Evolutionary conservation across 192 early-diverging fungal genomes (phyloP), one percentile per base, ranked within the genome.

Genomic region (Coemansia sp.): DNA sequence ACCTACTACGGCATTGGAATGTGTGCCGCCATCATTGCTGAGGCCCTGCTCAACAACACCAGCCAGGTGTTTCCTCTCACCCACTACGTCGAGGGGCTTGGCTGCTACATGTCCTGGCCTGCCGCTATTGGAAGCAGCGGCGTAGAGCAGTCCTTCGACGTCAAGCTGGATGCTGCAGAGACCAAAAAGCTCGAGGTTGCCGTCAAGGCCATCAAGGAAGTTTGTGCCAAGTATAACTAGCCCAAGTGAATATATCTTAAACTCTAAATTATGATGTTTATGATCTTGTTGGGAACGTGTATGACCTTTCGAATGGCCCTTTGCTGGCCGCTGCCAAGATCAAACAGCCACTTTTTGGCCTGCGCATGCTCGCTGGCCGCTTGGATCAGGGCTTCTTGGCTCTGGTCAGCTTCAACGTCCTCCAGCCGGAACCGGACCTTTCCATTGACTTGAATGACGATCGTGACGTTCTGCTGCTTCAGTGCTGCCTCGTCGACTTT

Each of bases 1-100:
- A 93, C 93, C 0, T 89, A 89, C 79, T 94, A 86, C 69, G 92
- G 93, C 36, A 93, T 95, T 68, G 92, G 88, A 26, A 92, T 90
- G 20, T 92, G 91, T 33, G 88, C 88, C 2, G 87, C 91, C 1
- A 81, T 81, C 6, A 68, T 95, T 33, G 85, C 86, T 43, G 83
- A 91, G 57, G 77, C 82, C 10, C 86, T 95, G 58, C 72, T 91
- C 11, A 74, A 89, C 64, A 88, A 95, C 74, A 85, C 87, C 31
- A 78, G 82, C 58, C 83, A 85, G 43, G 85, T 95, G 11, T 84
- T 87, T 43, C 91, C 92, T 5, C 62, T 95, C 6, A 86, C 86
- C 60, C 85, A 88, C 45, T 95, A 85, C 61, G 75, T 88, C 62
- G 85, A 87, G 28, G 73, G 74, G 25, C 84, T 85, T 34, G 84